phyloP scores from a whole-genome alignment of 1,284 basidiomycete species.

The Leccinum cinnamomeum region DNA sequence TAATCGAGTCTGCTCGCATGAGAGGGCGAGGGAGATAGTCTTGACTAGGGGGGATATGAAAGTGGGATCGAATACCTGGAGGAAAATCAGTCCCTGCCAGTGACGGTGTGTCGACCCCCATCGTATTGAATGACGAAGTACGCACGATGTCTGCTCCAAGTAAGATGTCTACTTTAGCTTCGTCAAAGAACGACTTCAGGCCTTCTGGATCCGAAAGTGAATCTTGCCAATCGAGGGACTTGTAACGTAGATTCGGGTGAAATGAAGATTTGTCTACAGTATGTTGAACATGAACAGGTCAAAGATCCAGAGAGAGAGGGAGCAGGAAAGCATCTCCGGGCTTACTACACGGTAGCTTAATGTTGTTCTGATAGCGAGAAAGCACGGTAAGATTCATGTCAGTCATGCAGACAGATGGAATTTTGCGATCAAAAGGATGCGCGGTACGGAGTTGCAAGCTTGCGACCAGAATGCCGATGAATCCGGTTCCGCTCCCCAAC shows the following conservation, averaged over 20 bases:
- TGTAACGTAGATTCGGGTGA: conserved; percentile 29
- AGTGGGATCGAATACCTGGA: conserved; percentile 66
- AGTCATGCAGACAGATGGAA: conserved; percentile 53
- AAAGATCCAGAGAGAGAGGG: background rate
- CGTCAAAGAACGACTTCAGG: conserved; percentile 33
- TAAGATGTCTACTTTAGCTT: conserved; percentile 53
- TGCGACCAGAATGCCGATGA: conserved; percentile 63
- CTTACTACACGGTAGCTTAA: conserved; percentile 65
- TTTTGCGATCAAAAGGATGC: conserved; percentile 13
- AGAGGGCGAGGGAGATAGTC: conserved; percentile 52
- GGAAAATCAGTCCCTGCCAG: background rate
- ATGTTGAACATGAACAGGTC: background rate
- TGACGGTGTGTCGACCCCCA: background rate
- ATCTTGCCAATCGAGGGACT: conserved; percentile 61
- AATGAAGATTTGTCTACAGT: conserved; percentile 51
- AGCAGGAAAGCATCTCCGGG: background rate
- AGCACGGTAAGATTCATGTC: conserved; percentile 68
- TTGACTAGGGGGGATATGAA: conserved; percentile 59
- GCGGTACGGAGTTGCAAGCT: conserved; percentile 44
- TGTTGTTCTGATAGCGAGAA: conserved; percentile 56
- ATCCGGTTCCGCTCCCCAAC: conserved; percentile 72
- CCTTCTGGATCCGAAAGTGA: conserved; percentile 40
- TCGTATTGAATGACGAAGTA: conserved; percentile 5
- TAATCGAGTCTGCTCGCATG: conserved; percentile 20
- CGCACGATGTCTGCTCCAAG: conserved; percentile 71